Evolutionary conservation across 2,329 filamentous ascomycete genomes (phyloP).

Genomic region (Gnomoniopsis smithogilvyi): DNA sequence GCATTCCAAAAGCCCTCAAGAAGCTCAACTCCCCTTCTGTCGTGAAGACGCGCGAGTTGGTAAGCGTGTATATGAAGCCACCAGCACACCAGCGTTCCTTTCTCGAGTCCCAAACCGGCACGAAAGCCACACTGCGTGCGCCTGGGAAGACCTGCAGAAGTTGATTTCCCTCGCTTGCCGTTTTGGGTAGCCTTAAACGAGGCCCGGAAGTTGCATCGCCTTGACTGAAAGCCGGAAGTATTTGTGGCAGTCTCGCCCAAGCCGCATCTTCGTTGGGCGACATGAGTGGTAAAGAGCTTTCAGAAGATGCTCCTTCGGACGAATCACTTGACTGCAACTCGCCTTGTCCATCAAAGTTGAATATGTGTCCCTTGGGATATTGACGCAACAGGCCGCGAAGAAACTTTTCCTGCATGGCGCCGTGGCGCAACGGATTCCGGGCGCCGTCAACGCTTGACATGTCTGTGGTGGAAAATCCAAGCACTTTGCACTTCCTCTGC

Average conservation of each 20-base stretch:
- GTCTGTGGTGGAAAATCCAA: slow-evolving; percentile 36
- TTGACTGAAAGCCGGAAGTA: not conserved
- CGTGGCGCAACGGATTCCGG: not conserved
- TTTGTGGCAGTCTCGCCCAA: not conserved
- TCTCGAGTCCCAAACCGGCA: slow-evolving; percentile 45
- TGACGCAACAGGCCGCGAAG: slow-evolving; percentile 38
- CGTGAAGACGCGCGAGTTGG: slow-evolving; percentile 11
- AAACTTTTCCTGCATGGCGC: slow-evolving; percentile 33
- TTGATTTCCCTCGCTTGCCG: slow-evolving; percentile 25
- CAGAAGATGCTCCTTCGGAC: not conserved
- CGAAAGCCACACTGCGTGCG: slow-evolving; percentile 42
- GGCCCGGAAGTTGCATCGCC: not conserved
- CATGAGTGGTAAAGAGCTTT: not conserved
- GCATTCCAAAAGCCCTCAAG: slow-evolving; percentile 45
- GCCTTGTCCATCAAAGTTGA: slow-evolving; percentile 33
- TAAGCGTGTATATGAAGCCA: slow-evolving; percentile 3
- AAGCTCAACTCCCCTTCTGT: slow-evolving; percentile 39
- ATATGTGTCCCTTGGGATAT: slow-evolving; percentile 44
- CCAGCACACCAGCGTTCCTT: slow-evolving; percentile 18
- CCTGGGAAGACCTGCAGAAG: slow-evolving; percentile 36
- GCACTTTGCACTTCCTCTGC: slow-evolving; percentile 25
- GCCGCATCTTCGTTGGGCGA: not conserved
- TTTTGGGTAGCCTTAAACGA: slow-evolving; percentile 2
- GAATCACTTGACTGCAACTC: not conserved
- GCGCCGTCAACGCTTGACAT: slow-evolving; percentile 31